A percentile compares a stretch with the other conserved stretches of the same genome.
phyloP scores from a whole-genome alignment of 148 eudicot species.

The Pouteria glomerata region DNA sequence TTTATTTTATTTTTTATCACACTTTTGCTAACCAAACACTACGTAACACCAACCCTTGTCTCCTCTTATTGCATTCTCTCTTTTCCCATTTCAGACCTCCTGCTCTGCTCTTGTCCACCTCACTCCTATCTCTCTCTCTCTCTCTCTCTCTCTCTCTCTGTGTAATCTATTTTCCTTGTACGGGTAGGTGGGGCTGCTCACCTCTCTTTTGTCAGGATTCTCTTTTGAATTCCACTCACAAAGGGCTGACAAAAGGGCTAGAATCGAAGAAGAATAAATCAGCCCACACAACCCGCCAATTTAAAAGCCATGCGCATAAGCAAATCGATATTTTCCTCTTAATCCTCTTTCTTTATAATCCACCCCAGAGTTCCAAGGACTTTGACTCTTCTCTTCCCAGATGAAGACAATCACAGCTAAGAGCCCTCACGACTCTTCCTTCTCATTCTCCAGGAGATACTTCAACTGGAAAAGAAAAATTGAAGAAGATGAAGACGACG shows the following conservation, averaged over 20 bases:
- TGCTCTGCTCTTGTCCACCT: too few species aligned
- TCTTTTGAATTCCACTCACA: constrained; percentile 4
- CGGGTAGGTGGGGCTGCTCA: constrained; percentile 70
- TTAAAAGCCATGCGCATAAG: background rate
- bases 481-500: constrained; percentile 25
- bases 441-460: constrained; percentile 85
- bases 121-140: background rate
- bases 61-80: background rate
- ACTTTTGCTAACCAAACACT: too few species aligned
- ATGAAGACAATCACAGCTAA: constrained; percentile 74
- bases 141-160: background rate
- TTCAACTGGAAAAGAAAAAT: constrained; percentile 56
- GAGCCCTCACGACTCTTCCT: constrained; percentile 54
- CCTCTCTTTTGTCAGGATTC: constrained; percentile 44
- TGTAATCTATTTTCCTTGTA: constrained; percentile 11
- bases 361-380: too few species aligned
- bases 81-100: background rate
- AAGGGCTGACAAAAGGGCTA: constrained; percentile 5
- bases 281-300: background rate
- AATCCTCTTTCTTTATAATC: background rate
- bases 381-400: background rate
- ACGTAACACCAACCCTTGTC: background rate
- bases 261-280: constrained; percentile 5
- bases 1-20: too few species aligned
- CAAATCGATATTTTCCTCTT: background rate